These are phyloP conservation scores for Trebouxia gelatinosa DNA, from an alignment of 163 green algal species.

Conservation along the genomic window DNA sequence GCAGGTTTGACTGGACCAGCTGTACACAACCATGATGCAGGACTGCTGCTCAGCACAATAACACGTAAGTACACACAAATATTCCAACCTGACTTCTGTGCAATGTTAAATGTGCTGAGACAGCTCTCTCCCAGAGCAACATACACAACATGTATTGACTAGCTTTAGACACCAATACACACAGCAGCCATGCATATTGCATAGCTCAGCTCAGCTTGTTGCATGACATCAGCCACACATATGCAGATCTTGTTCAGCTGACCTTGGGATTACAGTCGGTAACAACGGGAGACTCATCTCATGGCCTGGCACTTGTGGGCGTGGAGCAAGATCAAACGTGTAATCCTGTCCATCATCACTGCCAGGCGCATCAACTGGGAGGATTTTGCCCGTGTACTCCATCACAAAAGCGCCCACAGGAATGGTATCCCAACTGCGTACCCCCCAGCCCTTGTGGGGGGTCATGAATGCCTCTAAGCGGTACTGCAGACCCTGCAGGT, in stretches of 20 bases:
- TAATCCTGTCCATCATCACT: constrained; percentile 30
- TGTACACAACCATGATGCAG: no score
- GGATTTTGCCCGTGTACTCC: constrained; percentile 32
- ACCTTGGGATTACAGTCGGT: neutral
- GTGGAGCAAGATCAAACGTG: constrained; percentile 36
- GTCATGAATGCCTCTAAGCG: constrained; percentile 64
- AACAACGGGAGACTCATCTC: constrained; percentile 18
- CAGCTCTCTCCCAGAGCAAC: no score
- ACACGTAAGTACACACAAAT: no score
- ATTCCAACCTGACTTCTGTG: no score
- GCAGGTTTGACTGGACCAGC: no score
- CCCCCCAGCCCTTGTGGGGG: constrained; percentile 49
- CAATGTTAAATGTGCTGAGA: no score
- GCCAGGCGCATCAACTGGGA: constrained; percentile 20
- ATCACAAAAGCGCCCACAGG: constrained; percentile 40
- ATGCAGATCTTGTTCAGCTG: neutral
- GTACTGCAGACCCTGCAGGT: constrained; percentile 40
- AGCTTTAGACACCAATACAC: no score
- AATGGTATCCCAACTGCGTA: constrained; percentile 58
- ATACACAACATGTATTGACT: no score
- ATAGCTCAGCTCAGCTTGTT: no score
- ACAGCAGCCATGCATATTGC: no score
- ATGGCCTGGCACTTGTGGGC: constrained; percentile 35
- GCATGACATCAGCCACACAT: neutral
- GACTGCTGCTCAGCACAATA: no score